A percentile compares a stretch with the other conserved stretches of the same genome.
Evolutionary conservation across 2,329 filamentous ascomycete genomes (phyloP).

Genomic region (Fusarium sp.): DNA sequence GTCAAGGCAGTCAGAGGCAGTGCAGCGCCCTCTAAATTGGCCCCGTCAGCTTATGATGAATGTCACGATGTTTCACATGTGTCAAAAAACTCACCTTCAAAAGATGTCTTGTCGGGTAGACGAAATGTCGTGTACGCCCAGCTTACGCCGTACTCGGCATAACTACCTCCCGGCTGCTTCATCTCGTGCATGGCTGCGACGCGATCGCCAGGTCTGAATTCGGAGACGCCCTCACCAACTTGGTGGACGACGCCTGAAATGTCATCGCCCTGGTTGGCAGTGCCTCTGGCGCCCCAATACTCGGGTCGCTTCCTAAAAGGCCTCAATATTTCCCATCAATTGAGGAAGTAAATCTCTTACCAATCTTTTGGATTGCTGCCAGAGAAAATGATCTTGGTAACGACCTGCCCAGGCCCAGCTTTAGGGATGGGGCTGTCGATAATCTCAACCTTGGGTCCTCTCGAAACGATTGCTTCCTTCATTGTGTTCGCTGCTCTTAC

Average conservation of each 20-base stretch:
- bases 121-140: conserved; percentile 22
- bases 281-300: conserved; percentile 20
- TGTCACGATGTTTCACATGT: not conserved
- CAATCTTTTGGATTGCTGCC: conserved; percentile 32
- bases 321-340: not conserved
- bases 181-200: conserved; percentile 33
- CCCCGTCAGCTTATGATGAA: not conserved
- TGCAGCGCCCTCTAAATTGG: conserved; percentile 13
- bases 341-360: not conserved
- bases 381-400: conserved; percentile 16
- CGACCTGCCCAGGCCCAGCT: conserved; percentile 13
- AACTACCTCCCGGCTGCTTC: conserved; percentile 20
- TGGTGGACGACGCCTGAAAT: conserved; percentile 14
- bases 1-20: conserved; percentile 22
- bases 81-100: not conserved
- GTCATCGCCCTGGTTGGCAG: conserved; percentile 26
- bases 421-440: conserved; percentile 11
- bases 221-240: conserved; percentile 15
- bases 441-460: conserved; percentile 15
- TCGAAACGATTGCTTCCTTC: conserved; percentile 28
- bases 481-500: conserved; percentile 10
- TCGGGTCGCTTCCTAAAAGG: conserved; percentile 11
- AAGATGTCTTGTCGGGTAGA: conserved; percentile 10
- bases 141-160: conserved; percentile 29
- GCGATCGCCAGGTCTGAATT: conserved; percentile 27